Percentiles rank a stretch among this genome's conserved stretches.
Conservation (phyloP, 2,329 filamentous ascomycete genomes). For the Cordyceps cicadae region DNA sequence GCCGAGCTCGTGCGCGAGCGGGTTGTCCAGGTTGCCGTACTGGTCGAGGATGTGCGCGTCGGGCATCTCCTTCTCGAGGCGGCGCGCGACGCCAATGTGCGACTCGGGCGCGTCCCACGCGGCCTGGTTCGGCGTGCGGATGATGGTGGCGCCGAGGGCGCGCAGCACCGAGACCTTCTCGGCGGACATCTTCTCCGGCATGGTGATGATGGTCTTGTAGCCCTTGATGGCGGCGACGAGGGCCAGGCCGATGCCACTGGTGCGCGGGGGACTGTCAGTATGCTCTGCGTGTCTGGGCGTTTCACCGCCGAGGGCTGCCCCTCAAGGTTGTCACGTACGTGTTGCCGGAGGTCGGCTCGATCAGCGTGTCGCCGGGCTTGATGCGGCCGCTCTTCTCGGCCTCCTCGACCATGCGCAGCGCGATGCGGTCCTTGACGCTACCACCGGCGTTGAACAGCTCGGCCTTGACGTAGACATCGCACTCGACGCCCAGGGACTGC, state of each 20-base stretch:
- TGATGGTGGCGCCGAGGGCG: constrained; percentile 92
- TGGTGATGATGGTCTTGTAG: constrained; percentile 96
- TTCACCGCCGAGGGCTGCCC: background rate
- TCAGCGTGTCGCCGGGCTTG: constrained; percentile 93
- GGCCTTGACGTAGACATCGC: constrained; percentile 81
- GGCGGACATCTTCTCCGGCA: constrained; percentile 98
- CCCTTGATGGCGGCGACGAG: constrained; percentile 93
- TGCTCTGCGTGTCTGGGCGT: background rate
- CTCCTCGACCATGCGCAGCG: constrained; percentile 93
- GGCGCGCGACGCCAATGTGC: constrained; percentile 88
- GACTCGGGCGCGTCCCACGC: constrained; percentile 92
- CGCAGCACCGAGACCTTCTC: constrained; percentile 95
- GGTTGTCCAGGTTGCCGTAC: constrained; percentile 88
- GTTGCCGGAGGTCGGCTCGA: constrained; percentile 96
- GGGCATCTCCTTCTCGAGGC: constrained; percentile 88
- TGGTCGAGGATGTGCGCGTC: constrained; percentile 97
- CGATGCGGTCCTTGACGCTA: constrained; percentile 91
- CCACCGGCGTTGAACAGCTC: constrained; percentile 93
- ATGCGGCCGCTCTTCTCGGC: constrained; percentile 87
- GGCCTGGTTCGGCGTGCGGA: constrained; percentile 91
- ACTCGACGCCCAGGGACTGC: constrained; percentile 80
- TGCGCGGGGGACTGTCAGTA: constrained; percentile 22
- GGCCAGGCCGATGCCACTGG: constrained; percentile 84
- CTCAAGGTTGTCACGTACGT: constrained; percentile 42
- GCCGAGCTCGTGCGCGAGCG: constrained; percentile 83